Evolutionary conservation across 345 rosid species (phyloP), one percentile per base, ranked within the genome.

Genomic region (Eucalyptus victrix): DNA sequence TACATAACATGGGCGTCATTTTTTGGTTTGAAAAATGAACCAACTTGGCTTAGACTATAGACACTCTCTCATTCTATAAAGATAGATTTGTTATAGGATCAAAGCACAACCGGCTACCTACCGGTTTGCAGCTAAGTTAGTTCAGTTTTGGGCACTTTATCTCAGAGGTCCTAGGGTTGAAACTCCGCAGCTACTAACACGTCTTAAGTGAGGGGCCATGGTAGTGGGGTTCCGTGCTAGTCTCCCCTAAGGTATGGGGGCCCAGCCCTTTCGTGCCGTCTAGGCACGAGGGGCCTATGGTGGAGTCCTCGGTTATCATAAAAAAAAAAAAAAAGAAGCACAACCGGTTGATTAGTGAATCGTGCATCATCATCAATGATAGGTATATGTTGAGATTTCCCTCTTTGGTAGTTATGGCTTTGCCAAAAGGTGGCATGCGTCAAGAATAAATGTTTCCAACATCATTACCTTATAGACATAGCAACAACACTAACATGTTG

Each of bases 401-500:
- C 69, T 62, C 9, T 30, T 30, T 30, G 16, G 32, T 62, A 62
- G 17, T 14, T 62, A 62, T 30, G 34, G 34, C 17, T 62, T 62
- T 62, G 32, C 17, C 69, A 28, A 62, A 62, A 30, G 9, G 32
- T 0, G 0, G 9, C 2, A 30, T 6, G 4, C 18, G 3, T 30
- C 34, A 12, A 12, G 8, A 12, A 4, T 30, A 3, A 7, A 4
- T 14, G 17, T 62, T 17, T 9, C 69, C 17, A 62, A 28, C 18
- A 30, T 8, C 18, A 13, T 62, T 30, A 13, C 34, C 16, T 62
- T 62, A 13, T 13, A 62, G 16, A 62, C 32, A 30, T 13, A 62
- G 4, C 18, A 60, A 62, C 69, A 28, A 62, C 69, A 30, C 17
- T 13, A 28, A 30, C 34, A 30, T 6, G 17, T 62, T 62, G 69